Evolutionary conservation across 495 filamentous ascomycete genomes (phyloP), one percentile per base, ranked within the genome.

Genomic region (Aspergillus ostianus): DNA sequence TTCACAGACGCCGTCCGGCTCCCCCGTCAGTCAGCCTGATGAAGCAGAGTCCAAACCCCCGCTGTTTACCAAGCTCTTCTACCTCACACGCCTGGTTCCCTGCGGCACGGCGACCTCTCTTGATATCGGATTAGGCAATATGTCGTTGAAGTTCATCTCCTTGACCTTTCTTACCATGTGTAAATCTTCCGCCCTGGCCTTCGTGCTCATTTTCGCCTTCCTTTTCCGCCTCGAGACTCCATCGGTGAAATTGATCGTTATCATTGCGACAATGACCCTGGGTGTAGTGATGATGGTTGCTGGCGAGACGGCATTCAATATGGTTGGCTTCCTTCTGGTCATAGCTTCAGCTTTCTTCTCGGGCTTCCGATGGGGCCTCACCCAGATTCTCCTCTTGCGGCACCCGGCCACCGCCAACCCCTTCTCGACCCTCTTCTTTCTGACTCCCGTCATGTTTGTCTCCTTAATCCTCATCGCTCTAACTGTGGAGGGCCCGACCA

Each of bases 91-190:
- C 54, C 89, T 99, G 65, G 91, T 89, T 4, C 95, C 95, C 5
- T 99, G 95, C 72, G 95, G 93, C 60, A 80, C 88, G 27, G 93
- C 94, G 1, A 99, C 95, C 2, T 94, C 93, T 6, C 84, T 99
- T 50, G 95, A 99, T 72, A 96, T 99, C 67, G 95, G 95, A 15
- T 75, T 99, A 54, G 95, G 95, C 50, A 99, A 99, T 68, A 96
- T 92, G 76, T 94, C 90, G 45, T 76, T 99, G 62, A 91, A 91
- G 67, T 97, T 95, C 73, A 98, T 99, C 62, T 90, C 90, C 54
- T 85, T 99, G 56, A 96, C 95, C 6, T 99, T 99, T 67, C 94
- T 96, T 68, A 99, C 93, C 57, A 99, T 99, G 95, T 98, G 94
- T 75, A 99, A 99, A 85, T 98, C 94, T 4, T 97, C 92, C 20